phyloP scores from a whole-genome alignment of 768 basidiomycete species.

The Leccinum fibrillosum region DNA sequence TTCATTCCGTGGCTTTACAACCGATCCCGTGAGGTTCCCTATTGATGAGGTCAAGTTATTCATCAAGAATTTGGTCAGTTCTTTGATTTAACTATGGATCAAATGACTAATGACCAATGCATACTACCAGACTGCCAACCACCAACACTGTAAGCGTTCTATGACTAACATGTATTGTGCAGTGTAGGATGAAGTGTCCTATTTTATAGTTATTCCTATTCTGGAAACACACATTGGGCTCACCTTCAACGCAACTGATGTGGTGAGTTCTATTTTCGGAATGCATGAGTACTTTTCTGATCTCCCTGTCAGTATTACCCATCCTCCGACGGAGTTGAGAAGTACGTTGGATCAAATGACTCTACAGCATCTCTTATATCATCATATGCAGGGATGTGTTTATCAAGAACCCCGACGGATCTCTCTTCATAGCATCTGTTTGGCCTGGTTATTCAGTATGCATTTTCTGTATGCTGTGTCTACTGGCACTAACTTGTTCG shows the following conservation, averaged over 20 bases:
- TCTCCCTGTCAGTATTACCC: conserved; percentile 53
- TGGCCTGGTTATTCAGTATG: conserved; percentile 79
- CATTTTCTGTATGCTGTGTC: conserved; percentile 7
- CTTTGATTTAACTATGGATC: not conserved
- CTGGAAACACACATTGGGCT: conserved; percentile 62
- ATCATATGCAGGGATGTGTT: conserved; percentile 51
- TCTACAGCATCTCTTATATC: not conserved
- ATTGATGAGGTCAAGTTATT: conserved; percentile 49
- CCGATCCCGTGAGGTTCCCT: conserved; percentile 63
- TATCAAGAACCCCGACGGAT: conserved; percentile 72
- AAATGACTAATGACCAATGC: conserved; percentile 3
- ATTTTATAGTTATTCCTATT: conserved; percentile 58
- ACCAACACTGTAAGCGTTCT: conserved; percentile 28
- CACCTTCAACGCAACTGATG: conserved; percentile 56
- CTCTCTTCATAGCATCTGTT: conserved; percentile 69
- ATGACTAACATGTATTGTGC: not conserved
- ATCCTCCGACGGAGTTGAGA: conserved; percentile 58
- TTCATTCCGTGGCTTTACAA: conserved; percentile 64
- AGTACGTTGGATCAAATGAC: conserved; percentile 34
- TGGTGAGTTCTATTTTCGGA: conserved; percentile 39
- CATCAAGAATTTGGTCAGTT: conserved; percentile 53
- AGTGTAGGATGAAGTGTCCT: not conserved
- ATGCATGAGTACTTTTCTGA: not conserved
- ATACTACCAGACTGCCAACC: conserved; percentile 18
- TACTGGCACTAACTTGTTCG: not conserved